Evolutionary conservation across 2,329 filamentous ascomycete genomes (phyloP), one percentile per base, ranked within the genome.

Genomic region (Colletotrichum gigasporum): DNA sequence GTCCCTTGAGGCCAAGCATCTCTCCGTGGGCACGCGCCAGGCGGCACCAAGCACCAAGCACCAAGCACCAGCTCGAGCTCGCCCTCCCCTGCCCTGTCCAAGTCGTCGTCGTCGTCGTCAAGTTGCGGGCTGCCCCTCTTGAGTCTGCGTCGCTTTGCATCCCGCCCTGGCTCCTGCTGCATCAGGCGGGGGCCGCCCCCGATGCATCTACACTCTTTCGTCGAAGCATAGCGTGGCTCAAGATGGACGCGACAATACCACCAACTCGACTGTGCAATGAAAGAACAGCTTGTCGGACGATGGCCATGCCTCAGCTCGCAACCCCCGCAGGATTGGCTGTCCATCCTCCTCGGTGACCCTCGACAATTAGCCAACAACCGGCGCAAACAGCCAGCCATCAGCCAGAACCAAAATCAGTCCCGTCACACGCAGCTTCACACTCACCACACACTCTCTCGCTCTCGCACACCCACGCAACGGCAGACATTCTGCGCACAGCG

Each of bases 131-230:
- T 28, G 34, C 24, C 41, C 50, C 50, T 53, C n/a, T n/a, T n/a
- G n/a, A n/a, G n/a, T 42, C 26, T 57, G 59, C 48, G 20, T 34
- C 45, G 14, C 32, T 30, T 24, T 48, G 44, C 42, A 35, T 51
- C 20, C 30, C 20, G 16, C 45, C 51, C 41, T 61, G 39, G 26
- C 52, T 41, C 51, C 35, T 12, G 44, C 42, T 61, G 51, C 51
- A 50, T 42, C 20, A 50, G 10, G 52, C 20, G 52, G 44, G 47
- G 56, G 61, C 28, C 61, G 47, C 41, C 48, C 56, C 56, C 56
- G 32, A 64, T 54, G 41, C 61, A 54, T 28, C 61, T 22, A 12
- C 18, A 35, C 42, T 18, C 37, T 44, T 34, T 30, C 26, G 26
- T 57, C 24, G 30, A 56, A 22, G 32, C 47, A 51, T 28, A 24